Base-by-base conservation (phyloP, 305 asterid genomes). In the Petunia hybrid region DNA sequence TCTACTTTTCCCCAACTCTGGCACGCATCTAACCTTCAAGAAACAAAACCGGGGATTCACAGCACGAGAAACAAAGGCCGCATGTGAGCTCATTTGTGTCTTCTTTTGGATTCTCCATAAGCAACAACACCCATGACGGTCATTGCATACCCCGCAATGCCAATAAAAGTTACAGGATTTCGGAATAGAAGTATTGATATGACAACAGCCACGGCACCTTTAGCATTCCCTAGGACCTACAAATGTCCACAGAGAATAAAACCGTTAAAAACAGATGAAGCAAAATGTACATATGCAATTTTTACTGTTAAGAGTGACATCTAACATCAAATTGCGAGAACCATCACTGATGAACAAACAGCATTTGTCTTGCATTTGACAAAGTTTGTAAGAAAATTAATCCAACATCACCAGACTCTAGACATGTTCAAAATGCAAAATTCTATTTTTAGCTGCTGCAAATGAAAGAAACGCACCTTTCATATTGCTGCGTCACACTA, bases 121-220 rank as follows among this genome's bases (percentile, higher is more conserved):
- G 94, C 98, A 43, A 89, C 93, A 7, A 93, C 99, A 45, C 98
- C 99, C 97, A 92, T 87, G 68, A 95, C 99, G 0, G 98, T 95
- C 97, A 93, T 86, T 39, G 94, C 84, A 80, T 95, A 95, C 31
- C 99, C 99, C 51, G 97, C 98, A 76, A 95, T 93, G 6, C 99
- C 99, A 5, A 89, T 81, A 60, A 93, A 87, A 4, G 99, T 93
- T 4, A 95, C 98, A 16, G 99, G 99, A 81, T 95, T 95, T 42
- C 80, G 92, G 90, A 95, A 95, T 6, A 95, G 82, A 62, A 95
- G 94, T 78, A 95, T 95, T 2, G 99, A 93, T 79, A 95, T 92
- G 4, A 95, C 99, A 68, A 95, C 99, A 0, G 99, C 99, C 77
- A 95, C 99, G 1, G 99, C 99, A 0, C 99, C 99, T 82, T 95